Evolutionary conservation across 192 early-diverging fungal species (phyloP), one percentile per base, ranked within the genome.

Genomic region (Chytriomyces sp.): DNA sequence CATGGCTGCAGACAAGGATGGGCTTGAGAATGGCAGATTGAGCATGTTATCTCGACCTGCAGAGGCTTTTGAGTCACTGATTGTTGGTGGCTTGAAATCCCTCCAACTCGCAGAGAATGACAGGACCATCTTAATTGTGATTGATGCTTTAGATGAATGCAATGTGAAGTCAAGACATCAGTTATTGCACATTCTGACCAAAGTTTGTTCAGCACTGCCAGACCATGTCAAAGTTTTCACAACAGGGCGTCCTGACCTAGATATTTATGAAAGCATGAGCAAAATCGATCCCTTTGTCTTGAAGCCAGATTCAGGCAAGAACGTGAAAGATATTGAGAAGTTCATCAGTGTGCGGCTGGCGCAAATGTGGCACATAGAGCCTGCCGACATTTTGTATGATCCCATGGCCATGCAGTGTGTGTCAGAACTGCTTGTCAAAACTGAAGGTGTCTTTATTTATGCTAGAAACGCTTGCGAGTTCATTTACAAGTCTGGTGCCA

Each of bases 81-180:
- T 65, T 2, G 64, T 52, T 10, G 41, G 32, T 52, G 64, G 64
- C 10, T 52, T 65, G 10, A 30, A 49, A 1, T 30, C 38, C 8
- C 32, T 70, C n/a, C 12, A 64, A 6, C 12, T 19, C 32, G 52
- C 7, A 8, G 1, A 22, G 3, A 30, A 65, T 2, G 57, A 12
- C 0, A 53, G 72, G 22, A 63, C 64, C 28, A 53, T 59, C 8
- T 40, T 75, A 22, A 8, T 75, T 25, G 56, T 75, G 17, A 61
- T 75, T 59, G 74, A 75, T 34, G 74, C 74, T 6, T 44, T 75
- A 6, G 74, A 75, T 57, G 74, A 75, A 34, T 66, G 33, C 37
- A 58, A 58, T 8, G 34, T 19, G 44, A 49, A 19, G 44, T 12
- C 14, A 22, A n/a, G 74, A 25, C 7, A 59, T 8, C 17, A 39